Evolutionary conservation across 2,329 filamentous ascomycete species (phyloP).

Genomic region (Hansfordia pulvinata): DNA sequence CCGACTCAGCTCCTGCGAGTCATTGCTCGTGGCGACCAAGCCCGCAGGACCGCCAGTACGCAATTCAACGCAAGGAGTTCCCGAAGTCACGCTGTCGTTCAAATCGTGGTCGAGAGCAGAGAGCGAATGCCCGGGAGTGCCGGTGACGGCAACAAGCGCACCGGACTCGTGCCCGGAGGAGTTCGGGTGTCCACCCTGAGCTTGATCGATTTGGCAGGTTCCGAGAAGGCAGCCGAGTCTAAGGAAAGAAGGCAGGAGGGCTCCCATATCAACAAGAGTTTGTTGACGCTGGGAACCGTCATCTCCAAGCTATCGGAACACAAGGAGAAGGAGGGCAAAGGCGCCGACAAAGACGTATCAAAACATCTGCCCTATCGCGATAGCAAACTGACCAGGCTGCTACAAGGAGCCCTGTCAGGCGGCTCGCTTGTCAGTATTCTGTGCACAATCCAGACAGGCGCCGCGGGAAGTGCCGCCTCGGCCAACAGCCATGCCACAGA

Average conservation of each 20-base stretch:
- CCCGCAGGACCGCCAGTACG: constrained; percentile 80
- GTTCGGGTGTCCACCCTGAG: constrained; percentile 92
- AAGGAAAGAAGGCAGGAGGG: constrained; percentile 92
- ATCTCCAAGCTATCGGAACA: constrained; percentile 84
- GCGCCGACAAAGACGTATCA: constrained; percentile 64
- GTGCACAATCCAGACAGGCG: constrained; percentile 87
- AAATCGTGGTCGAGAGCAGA: constrained; percentile 95
- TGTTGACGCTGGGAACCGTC: constrained; percentile 88
- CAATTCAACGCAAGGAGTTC: constrained; percentile 96
- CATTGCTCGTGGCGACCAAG: constrained; percentile 86
- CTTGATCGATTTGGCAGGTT: constrained; percentile 90
- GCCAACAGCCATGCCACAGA: constrained; percentile 69
- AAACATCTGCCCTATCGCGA: constrained; percentile 95
- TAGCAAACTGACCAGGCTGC: constrained; percentile 85
- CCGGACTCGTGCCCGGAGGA: constrained; percentile 65
- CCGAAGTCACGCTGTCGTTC: constrained; percentile 93
- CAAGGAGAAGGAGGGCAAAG: constrained; percentile 68
- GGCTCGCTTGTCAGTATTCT: constrained; percentile 94
- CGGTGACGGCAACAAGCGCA: constrained; percentile 47
- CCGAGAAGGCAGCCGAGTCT: constrained; percentile 86
- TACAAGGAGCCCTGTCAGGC: constrained; percentile 86
- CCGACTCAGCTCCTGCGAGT: constrained; percentile 90
- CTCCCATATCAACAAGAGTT: constrained; percentile 95
- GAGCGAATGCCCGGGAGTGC: constrained; percentile 57
- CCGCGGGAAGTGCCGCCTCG: constrained; percentile 55